Percentiles rank a stretch among this genome's conserved stretches.
phyloP scores from a whole-genome alignment of 2,329 filamentous ascomycete species.

The Fusarium transvaalense region DNA sequence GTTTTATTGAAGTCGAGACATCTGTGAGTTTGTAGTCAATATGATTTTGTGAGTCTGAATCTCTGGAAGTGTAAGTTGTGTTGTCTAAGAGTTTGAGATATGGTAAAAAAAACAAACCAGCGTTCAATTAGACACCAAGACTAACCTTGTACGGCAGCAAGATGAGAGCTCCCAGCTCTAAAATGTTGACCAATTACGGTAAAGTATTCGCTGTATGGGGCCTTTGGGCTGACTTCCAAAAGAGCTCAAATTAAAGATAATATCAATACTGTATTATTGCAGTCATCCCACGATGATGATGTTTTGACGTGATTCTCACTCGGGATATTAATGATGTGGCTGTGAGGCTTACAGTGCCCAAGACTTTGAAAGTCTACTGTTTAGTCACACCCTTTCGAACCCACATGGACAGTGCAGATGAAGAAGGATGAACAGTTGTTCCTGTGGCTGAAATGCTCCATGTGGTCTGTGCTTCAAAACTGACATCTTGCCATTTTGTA shows the following conservation, averaged over 20 bases:
- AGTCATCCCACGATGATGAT: slow-evolving; percentile 33
- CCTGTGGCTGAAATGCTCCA: slow-evolving; percentile 20
- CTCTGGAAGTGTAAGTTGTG: slow-evolving; percentile 22
- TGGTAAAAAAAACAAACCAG: slow-evolving; percentile 23
- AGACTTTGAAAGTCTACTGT: too few species aligned
- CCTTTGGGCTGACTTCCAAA: not conserved
- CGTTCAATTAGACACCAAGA: slow-evolving; percentile 2
- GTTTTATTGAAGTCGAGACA: not conserved
- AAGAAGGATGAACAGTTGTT: not conserved
- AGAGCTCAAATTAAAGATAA: not conserved
- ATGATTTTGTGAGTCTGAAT: not conserved
- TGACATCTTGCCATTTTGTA: not conserved
- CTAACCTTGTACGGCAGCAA: slow-evolving; percentile 8
- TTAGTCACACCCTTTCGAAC: too few species aligned
- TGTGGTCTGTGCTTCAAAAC: not conserved
- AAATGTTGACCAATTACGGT: not conserved
- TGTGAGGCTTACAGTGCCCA: not conserved
- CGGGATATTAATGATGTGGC: slow-evolving; percentile 24
- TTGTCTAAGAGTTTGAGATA: not conserved
- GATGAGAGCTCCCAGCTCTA: not conserved
- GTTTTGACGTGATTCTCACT: slow-evolving; percentile 36
- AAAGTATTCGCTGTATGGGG: not conserved
- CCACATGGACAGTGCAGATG: not conserved
- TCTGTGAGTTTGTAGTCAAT: not conserved
- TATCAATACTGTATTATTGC: not conserved